Conservation (phyloP, 2,329 filamentous ascomycete genomes). For the Grosmannia clavigera region DNA sequence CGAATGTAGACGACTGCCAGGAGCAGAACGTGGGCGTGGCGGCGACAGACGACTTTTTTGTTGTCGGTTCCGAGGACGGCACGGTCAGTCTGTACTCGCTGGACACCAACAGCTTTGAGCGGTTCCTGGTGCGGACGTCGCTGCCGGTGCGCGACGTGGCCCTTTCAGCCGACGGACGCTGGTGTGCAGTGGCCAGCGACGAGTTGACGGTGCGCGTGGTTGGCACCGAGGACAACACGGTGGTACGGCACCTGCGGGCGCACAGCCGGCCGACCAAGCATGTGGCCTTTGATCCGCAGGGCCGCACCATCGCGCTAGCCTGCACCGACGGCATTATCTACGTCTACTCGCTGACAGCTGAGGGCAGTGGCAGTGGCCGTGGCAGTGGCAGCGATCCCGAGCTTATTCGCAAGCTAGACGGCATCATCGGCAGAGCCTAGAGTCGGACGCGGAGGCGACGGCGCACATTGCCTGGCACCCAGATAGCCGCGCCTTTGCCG, state of each 20-base stretch:
- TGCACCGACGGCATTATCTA: slow-evolving; percentile 85
- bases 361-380: neutral
- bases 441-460: slow-evolving; percentile 64
- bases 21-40: slow-evolving; percentile 76
- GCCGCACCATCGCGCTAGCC: slow-evolving; percentile 64
- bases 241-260: slow-evolving; percentile 67
- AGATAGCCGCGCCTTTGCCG: slow-evolving; percentile 81
- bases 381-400: slow-evolving; percentile 37
- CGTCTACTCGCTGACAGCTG: slow-evolving; percentile 61
- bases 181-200: slow-evolving; percentile 94
- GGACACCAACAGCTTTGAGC: slow-evolving; percentile 59
- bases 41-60: slow-evolving; percentile 67
- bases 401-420: slow-evolving; percentile 72
- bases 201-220: slow-evolving; percentile 87
- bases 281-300: slow-evolving; percentile 73
- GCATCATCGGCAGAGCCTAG: slow-evolving; percentile 66
- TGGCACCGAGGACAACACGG: slow-evolving; percentile 63
- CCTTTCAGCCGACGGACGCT: slow-evolving; percentile 67
- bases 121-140: slow-evolving; percentile 71
- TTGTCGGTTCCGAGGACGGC: slow-evolving; percentile 86
- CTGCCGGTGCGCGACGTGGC: slow-evolving; percentile 78
- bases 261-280: slow-evolving; percentile 85
- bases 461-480: slow-evolving; percentile 81
- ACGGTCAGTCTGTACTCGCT: slow-evolving; percentile 93
- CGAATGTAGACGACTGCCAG: slow-evolving; percentile 80